Conservation (phyloP, 176 grass and related monocot species). For the Rhynchospora breviuscula region DNA sequence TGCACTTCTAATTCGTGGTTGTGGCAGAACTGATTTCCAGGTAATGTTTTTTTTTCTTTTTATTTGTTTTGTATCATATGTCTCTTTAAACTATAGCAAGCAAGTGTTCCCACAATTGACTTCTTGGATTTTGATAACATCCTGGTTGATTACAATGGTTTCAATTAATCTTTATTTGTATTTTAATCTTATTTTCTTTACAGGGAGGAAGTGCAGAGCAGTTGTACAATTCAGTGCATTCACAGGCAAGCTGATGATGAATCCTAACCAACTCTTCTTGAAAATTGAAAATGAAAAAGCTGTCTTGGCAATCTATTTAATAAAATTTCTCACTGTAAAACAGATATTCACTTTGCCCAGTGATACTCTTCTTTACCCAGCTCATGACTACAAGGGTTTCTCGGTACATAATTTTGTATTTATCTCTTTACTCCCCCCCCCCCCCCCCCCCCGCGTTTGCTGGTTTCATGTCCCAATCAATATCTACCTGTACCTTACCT, state of each 20-base stretch:
- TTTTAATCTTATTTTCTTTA: conserved; percentile 5
- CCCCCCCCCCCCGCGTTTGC: no score
- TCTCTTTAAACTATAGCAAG: neutral
- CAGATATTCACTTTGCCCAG: conserved; percentile 88
- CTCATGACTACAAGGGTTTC: conserved; percentile 96
- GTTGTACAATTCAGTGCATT: conserved; percentile 83
- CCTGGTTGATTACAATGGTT: neutral
- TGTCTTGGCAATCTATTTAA: neutral
- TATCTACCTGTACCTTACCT: neutral
- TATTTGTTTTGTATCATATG: neutral
- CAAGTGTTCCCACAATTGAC: neutral
- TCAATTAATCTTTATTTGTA: neutral
- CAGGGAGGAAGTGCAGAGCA: conserved; percentile 80
- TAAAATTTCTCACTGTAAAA: conserved; percentile 2
- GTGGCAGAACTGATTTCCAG: conserved; percentile 98
- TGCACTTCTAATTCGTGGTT: conserved; percentile 76
- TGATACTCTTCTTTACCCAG: conserved; percentile 85
- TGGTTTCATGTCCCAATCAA: neutral
- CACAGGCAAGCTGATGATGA: conserved; percentile 61
- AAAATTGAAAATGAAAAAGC: neutral
- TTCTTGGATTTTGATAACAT: neutral
- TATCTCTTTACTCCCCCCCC: neutral
- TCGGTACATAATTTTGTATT: conserved; percentile 40
- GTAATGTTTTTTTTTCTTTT: conserved; percentile 21
- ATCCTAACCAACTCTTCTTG: neutral